These are phyloP conservation scores for Trichoderma koningiopsis DNA, from an alignment of 2,329 filamentous ascomycete genomes.

Conservation along the genomic window DNA sequence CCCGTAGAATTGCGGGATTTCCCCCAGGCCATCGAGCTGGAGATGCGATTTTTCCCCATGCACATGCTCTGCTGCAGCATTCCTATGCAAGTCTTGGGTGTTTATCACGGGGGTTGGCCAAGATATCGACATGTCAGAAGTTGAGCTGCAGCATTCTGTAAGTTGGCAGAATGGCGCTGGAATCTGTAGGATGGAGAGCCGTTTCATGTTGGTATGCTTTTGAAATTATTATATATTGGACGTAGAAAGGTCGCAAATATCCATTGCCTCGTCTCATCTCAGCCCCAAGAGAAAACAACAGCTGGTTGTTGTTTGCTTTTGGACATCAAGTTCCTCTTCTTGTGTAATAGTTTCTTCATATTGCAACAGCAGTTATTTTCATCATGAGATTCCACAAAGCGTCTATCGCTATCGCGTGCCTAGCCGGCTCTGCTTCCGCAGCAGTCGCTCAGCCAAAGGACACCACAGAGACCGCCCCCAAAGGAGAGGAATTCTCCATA, in stretches of 20 bases:
- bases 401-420: slow-evolving; percentile 4
- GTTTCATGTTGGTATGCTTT: slow-evolving; percentile 1
- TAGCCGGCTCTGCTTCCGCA: slow-evolving; percentile 18
- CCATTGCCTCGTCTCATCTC: not conserved
- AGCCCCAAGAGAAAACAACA: not conserved
- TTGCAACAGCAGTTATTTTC: not conserved
- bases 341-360: not conserved
- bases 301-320: not conserved
- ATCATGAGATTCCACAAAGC: slow-evolving; percentile 25
- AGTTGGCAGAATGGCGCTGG: not conserved
- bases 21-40: not conserved
- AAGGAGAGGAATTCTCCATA: slow-evolving; percentile 34
- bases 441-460: slow-evolving; percentile 6
- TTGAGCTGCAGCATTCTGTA: not conserved
- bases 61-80: slow-evolving; percentile 1
- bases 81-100: not conserved
- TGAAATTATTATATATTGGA: not conserved
- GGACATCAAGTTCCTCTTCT: not conserved
- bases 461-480: not conserved
- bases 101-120: not conserved
- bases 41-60: not conserved
- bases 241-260: not conserved
- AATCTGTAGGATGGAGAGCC: not conserved
- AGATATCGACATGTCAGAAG: not conserved
- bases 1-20: not conserved